Percentiles rank a stretch among this genome's conserved stretches.
Conservation (phyloP, 495 filamentous ascomycete species). For the Jackrogersella minutella region DNA sequence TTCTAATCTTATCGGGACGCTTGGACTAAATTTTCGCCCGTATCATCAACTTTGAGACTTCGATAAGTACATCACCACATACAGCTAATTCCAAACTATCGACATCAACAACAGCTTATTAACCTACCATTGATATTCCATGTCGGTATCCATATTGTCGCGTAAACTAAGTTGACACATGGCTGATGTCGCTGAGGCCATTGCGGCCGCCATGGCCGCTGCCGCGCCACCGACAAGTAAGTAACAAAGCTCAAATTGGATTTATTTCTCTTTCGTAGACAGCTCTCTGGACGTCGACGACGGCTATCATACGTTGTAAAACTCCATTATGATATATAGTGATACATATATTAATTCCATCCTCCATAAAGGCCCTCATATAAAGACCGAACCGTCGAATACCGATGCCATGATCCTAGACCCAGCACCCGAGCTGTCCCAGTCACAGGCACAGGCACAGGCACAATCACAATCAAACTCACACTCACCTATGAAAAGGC, state of each 20-base stretch:
- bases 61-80: conserved; percentile 13
- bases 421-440: conserved; percentile 25
- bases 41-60: conserved; percentile 29
- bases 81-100: conserved; percentile 2
- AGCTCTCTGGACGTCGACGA: too few species aligned
- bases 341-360: conserved; percentile 15
- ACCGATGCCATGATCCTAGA: conserved; percentile 41
- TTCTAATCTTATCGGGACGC: conserved; percentile 47
- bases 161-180: conserved; percentile 33
- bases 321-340: neutral
- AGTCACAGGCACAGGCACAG: too few species aligned
- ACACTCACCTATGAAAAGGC: conserved; percentile 48
- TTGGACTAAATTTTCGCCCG: conserved; percentile 50
- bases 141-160: conserved; percentile 20
- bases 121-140: conserved; percentile 19
- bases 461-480: too few species aligned
- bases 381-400: conserved; percentile 34
- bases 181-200: conserved; percentile 46
- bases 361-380: conserved; percentile 31
- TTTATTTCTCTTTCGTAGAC: neutral
- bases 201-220: conserved; percentile 44
- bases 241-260: conserved; percentile 6
- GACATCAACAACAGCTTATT: conserved; percentile 10
- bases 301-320: neutral
- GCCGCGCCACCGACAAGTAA: conserved; percentile 41